phyloP scores from a whole-genome alignment of 441 rosid species.

The Adansonia madagascariensis region DNA sequence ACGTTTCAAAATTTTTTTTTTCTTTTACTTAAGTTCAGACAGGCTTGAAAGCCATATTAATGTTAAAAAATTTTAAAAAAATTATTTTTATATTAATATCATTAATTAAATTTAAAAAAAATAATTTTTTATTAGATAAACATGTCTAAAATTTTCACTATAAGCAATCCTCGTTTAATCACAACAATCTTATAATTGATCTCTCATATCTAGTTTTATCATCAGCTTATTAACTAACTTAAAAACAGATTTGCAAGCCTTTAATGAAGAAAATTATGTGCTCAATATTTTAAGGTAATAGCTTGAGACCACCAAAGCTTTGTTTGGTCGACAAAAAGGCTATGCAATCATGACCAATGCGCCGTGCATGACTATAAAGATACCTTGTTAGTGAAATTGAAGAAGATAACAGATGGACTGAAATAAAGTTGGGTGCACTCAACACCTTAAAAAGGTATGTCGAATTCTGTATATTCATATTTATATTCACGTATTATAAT shows the following conservation, averaged over 20 bases:
- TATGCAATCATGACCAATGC: neutral
- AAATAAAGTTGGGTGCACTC: neutral
- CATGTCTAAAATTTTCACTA: too few relatives aligned
- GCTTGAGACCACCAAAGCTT: too few relatives aligned
- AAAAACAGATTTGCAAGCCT: neutral
- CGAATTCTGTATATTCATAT: too few relatives aligned
- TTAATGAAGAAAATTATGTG: slow-evolving; percentile 13
- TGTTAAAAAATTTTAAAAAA: too few relatives aligned
- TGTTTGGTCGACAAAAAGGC: slow-evolving; percentile 16
- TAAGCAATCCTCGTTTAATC: neutral
- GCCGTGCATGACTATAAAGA: neutral
- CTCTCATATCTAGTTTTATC: neutral
- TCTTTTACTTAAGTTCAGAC: too few relatives aligned
- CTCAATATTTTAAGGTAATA: neutral
- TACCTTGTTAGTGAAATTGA: neutral
- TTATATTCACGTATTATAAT: too few relatives aligned
- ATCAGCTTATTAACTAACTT: neutral
- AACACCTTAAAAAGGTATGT: too few relatives aligned
- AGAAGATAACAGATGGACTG: neutral
- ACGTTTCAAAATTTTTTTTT: too few relatives aligned
- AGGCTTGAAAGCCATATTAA: too few relatives aligned
- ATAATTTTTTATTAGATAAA: neutral
- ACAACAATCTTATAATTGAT: neutral
- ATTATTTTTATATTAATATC: too few relatives aligned
- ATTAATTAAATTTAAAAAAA: neutral